Evolutionary conservation across 116 monocot genomes (phyloP), one percentile per base, ranked within the genome.

Genomic region (Phalaenopsis hybrid): DNA sequence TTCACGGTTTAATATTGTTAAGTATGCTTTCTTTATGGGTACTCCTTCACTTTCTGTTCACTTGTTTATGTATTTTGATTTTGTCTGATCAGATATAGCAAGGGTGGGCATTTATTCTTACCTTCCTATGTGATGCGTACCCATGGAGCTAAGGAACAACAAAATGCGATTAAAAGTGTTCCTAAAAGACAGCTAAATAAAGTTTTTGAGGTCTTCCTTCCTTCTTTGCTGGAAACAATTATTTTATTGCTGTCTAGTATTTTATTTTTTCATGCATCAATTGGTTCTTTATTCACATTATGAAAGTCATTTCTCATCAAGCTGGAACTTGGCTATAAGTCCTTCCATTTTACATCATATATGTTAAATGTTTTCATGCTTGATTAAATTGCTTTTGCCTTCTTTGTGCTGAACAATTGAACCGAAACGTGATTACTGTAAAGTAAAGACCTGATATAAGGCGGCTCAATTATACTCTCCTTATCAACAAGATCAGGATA

Each of bases 101-200:
- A 87, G 50, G 96, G 96, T 77, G 96, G 92, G 3, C 83, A 93
- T 84, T 83, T 93, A 50, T 92, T 83, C 78, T 78, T 96, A 74
- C 93, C 96, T 25, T 96, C 96, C 59, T 93, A 88, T 87, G 83
- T 93, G 70, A 96, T 96, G 91, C 89, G 96, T 57, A 96, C 93
- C 44, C 96, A 93, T 86, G 91, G 93, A 74, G 85, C 90, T 48
- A 93, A 87, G 82, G 87, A 87, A 49, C 95, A 93, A 78, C 88
- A 90, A 77, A 86, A 93, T 83, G 91, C 93, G 79, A 87, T 93
- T 78, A 89, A 80, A 76, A 84, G 74, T 78, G 85, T 86, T 76
- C 84, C 91, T n/a, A 87, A 45, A 73, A 93, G 92, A 48, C 90
- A 96, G 80, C 80, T 96, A 81, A 85, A 82, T 58, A 96, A 86